A percentile compares a stretch with the other conserved stretches of the same genome.
These are phyloP conservation scores for Phytophthora quininea DNA, from an alignment of 352 stramenopile genomes.

Conservation along the genomic window DNA sequence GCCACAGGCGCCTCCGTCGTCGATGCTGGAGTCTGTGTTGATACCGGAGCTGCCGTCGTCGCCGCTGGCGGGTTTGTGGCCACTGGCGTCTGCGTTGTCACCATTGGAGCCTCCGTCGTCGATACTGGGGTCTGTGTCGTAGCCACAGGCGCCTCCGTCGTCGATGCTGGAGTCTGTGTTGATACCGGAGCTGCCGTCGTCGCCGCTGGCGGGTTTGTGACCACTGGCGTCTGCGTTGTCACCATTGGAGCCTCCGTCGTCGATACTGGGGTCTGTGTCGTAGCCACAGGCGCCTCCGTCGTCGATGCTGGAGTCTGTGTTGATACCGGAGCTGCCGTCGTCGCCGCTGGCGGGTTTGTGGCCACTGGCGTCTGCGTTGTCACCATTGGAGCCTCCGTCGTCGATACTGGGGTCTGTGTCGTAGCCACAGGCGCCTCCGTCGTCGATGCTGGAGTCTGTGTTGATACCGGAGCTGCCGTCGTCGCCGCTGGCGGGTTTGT, in stretches of 20 bases:
- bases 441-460: constrained; percentile 4
- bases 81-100: neutral
- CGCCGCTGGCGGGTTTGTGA: neutral
- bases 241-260: neutral
- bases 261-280: constrained; percentile 2
- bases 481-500: neutral
- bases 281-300: constrained; percentile 6
- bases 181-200: neutral
- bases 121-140: neutral
- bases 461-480: constrained; percentile 5
- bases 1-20: constrained; percentile 1
- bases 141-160: neutral
- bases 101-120: neutral
- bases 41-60: neutral
- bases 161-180: neutral
- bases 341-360: no score
- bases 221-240: neutral
- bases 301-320: neutral
- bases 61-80: neutral
- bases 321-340: neutral
- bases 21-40: constrained; percentile 1
- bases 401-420: neutral
- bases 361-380: neutral
- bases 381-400: neutral
- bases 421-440: constrained; percentile 4